Evolutionary conservation across 345 rosid species (phyloP), one percentile per base, ranked within the genome.

Genomic region (Gossypium sturtianum): DNA sequence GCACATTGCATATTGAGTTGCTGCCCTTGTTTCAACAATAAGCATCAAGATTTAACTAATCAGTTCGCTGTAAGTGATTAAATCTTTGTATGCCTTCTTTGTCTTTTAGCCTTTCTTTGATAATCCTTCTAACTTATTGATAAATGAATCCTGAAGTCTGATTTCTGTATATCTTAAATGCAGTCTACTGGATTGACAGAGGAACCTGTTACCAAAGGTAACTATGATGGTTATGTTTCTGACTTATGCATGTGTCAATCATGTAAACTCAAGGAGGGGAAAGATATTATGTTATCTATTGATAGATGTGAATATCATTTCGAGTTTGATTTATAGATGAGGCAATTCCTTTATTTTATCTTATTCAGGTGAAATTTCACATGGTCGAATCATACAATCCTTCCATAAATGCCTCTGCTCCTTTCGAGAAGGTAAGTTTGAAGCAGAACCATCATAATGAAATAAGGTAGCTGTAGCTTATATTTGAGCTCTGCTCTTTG

Each of bases 161-260:
- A 75, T 77, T 57, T 74, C 45, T 75, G 65, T 47, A 64, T 66
- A 77, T 73, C 73, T 69, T 44, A 66, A 74, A 78, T 84, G 90
- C 88, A 90, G 90, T 41, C 82, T 78, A 76, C 80, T 4, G 80
- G 83, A 78, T 77, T n/a, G 78, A 74, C 78, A 29, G 67, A 66
- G 38, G 79, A 80, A 70, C 76, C 86, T 66, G 12, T 77, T 68
- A 22, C 72, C 6, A 75, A 75, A 87, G 97, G 98, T 90, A 76
- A 81, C 89, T 48, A 60, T 58, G 9, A n/a, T 58, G 19, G 12
- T 29, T 38, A 68, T 64, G 58, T 61, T 38, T 64, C 15, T 64
- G 41, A 60, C 65, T 27, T 27, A 12, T 13, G 17, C 65, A 60
- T 27, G 65, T 60, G 65, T 60, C 12, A 12, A 25, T 60, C 17